Evolutionary conservation across 805 yeast genomes (phyloP), one percentile per base, ranked within the genome.

Genomic region (Priceomyces castillae): DNA sequence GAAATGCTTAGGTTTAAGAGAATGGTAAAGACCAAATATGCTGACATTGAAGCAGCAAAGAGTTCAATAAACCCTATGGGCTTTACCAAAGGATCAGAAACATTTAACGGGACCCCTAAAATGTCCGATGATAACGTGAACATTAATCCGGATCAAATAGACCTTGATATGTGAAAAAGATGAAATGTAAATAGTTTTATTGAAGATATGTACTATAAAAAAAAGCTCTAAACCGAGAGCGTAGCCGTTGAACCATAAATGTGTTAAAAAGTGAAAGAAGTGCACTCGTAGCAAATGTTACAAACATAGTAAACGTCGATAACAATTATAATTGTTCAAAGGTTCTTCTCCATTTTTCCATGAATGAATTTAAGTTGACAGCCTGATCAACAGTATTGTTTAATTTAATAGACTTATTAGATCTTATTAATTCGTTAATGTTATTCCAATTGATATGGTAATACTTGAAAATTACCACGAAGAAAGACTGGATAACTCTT

Each of bases 1-100:
- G 84, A 81, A 16, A 83, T 90, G 90, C 59, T 88, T 18, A 65
- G 82, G 37, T 67, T 69, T 47, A 84, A 81, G 56, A 71, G 88
- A 48, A 56, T 64, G 12, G 61, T 70, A 20, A 48, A 25, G 40
- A 50, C 57, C 5, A 58, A 60, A 11, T 46, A 46, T 14, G 54
- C 57, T 12, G 44, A 49, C 6, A 43, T 52, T 33, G 45, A 26
- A 34, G 42, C 41, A 10, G 43, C 45, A 9, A 54, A 47, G 14
- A 51, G 49, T 4, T 47, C 48, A n/a, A 49, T 53, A 22, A 59
- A 61, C 47, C 66, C 76, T 7, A 58, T 76, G 56, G 81, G 84
- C 11, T 74, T 79, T 63, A 71, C 81, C 48, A 72, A 71, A 45
- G 30, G 30, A 23, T 10, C 19, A 14, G 18, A 23, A 34, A 19